phyloP scores from a whole-genome alignment of 257 asterid species.

The Linderniella brevidens region DNA sequence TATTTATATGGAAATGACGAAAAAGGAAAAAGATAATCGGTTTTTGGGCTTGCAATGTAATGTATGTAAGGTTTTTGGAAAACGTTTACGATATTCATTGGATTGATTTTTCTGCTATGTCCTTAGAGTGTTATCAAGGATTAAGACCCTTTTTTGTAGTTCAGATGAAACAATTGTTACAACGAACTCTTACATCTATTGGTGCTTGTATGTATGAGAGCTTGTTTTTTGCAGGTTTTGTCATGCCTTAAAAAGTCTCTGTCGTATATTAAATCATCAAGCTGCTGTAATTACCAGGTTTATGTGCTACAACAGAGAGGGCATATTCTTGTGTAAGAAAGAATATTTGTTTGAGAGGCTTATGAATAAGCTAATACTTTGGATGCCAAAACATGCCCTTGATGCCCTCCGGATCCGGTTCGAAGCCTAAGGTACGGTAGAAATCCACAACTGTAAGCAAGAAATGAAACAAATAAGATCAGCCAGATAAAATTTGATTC shows the following conservation, averaged over 20 bases:
- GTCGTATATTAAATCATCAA: too few relatives aligned
- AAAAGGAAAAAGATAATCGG: constrained; percentile 4
- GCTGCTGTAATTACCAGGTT: too few relatives aligned
- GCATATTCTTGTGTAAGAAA: too few relatives aligned
- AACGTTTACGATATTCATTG: constrained; percentile 30
- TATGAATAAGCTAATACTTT: constrained; percentile 22
- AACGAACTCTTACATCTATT: neutral
- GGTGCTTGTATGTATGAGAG: too few relatives aligned
- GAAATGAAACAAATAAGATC: neutral
- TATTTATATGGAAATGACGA: too few relatives aligned
- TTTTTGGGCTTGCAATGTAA: constrained; percentile 15
- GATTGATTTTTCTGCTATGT: constrained; percentile 60
- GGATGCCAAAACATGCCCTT: constrained; percentile 99
- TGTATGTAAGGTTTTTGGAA: constrained; percentile 14
- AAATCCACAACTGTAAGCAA: constrained; percentile 70
- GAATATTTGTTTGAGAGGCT: too few relatives aligned
- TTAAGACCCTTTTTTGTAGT: constrained; percentile 4
- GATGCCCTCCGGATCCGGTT: constrained; percentile 92
- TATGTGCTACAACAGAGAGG: too few relatives aligned
- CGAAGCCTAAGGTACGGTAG: constrained; percentile 69
- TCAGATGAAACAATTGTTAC: neutral
- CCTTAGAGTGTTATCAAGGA: constrained; percentile 20
- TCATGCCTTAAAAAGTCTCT: too few relatives aligned
- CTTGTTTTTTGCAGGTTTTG: too few relatives aligned
- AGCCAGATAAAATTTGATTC: neutral